Conservation (phyloP, 768 basidiomycete genomes). For the Trichaptum fuscoviolaceum region DNA sequence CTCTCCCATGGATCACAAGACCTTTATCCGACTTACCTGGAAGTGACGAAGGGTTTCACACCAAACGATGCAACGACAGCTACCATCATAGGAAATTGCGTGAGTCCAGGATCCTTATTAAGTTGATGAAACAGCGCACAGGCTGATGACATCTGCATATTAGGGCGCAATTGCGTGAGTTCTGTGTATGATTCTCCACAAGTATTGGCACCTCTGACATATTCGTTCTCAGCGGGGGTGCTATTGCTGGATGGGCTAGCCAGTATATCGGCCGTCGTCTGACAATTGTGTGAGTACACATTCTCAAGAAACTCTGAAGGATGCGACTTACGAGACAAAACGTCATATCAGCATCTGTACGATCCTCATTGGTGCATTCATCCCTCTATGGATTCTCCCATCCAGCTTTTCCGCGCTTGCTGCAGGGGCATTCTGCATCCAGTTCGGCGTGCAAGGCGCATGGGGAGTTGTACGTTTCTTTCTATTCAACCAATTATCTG, state of each 20-base stretch:
- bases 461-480: slow-evolving; percentile 69
- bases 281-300: slow-evolving; percentile 49
- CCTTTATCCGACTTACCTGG: slow-evolving; percentile 76
- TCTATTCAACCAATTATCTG: background rate
- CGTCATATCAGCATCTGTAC: slow-evolving; percentile 40
- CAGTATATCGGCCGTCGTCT: slow-evolving; percentile 82
- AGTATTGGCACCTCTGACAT: background rate
- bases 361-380: slow-evolving; percentile 51
- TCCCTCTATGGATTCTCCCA: slow-evolving; percentile 85
- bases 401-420: slow-evolving; percentile 58
- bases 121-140: background rate
- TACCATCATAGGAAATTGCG: slow-evolving; percentile 78
- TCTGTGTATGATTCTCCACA: slow-evolving; percentile 12
- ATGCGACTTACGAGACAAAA: background rate
- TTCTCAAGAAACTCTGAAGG: slow-evolving; percentile 10
- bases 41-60: slow-evolving; percentile 55
- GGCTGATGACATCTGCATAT: background rate
- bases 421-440: slow-evolving; percentile 83
- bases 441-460: slow-evolving; percentile 86
- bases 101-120: slow-evolving; percentile 11
- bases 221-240: slow-evolving; percentile 47
- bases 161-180: slow-evolving; percentile 35
- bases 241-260: slow-evolving; percentile 62
- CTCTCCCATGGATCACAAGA: slow-evolving; percentile 74
- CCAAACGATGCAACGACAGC: slow-evolving; percentile 58